Evolutionary conservation across 108 stramenopile species (phyloP), one percentile per base, ranked within the genome.

Genomic region (Aurantiochytrium sp.): DNA sequence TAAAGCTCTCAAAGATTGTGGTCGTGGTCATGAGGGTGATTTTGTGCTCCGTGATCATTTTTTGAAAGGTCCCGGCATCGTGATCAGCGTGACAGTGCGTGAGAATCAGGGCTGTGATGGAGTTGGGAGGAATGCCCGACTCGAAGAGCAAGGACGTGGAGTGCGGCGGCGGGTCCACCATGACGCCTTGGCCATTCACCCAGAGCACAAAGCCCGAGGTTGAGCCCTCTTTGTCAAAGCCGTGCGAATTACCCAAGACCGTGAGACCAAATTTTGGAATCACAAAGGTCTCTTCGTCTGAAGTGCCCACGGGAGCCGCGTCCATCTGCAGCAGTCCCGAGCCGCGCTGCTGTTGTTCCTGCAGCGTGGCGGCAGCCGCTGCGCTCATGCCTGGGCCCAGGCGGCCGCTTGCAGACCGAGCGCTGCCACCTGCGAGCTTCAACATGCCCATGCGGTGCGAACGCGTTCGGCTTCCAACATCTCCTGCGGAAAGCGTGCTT

Each of bases 201-300:
- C 91, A 91, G 4, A 91, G 91, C 25, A 91, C 91, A 60, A 90
- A 91, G 44, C 91, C 91, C 8, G 83, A 87, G 8, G 91, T 91
- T n/a, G 69, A 88, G 1, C 92, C 92, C 6, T 51, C 53, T 25
- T 45, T 21, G 58, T 92, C 92, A 90, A 98, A 98, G 5, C 97
- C 97, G 89, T 97, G 96, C 5, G 97, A 97, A 92, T 96, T 97
- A 4, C 97, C 97, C 44, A 98, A 91, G 28, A 97, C 96, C 12
- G 97, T 98, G 5, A 97, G 94, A 16, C 97, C 97, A 88, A 98
- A 98, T 14, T 96, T 96, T 8, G 97, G 97, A 43, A 97, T 96
- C 87, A 95, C 92, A 58, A 92, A 92, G 5, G 47, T 10, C 10
- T 35, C 58, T 5, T 55, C 55, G 55, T 55, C 28, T 28, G 28